Conservation (phyloP, 2,329 filamentous ascomycete genomes). For the Coniochaeta pulveracea region DNA sequence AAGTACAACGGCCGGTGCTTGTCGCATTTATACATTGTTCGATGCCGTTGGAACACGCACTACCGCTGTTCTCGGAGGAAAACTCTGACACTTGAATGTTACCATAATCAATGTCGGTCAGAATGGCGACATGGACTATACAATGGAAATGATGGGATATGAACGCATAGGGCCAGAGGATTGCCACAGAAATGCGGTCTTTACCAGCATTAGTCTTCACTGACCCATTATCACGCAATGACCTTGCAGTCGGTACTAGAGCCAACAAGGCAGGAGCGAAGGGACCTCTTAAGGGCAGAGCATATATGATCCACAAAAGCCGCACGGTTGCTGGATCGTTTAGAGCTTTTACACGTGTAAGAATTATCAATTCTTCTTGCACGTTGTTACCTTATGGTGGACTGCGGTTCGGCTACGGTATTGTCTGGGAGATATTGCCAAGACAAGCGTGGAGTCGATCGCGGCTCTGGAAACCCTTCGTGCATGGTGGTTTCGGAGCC, state of each 20-base stretch:
- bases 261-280: neutral
- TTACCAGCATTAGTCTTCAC: neutral
- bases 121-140: neutral
- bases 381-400: too few species aligned
- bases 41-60: neutral
- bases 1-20: neutral
- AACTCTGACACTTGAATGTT: neutral
- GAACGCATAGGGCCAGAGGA: neutral
- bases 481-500: too few species aligned
- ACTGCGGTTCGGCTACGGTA: too few species aligned
- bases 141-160: neutral
- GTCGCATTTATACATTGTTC: neutral
- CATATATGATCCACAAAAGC: too few species aligned
- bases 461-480: neutral
- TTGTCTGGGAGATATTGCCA: too few species aligned
- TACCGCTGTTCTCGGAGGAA: neutral
- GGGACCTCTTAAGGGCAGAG: neutral
- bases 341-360: too few species aligned
- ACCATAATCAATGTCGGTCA: neutral
- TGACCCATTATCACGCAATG: constrained; percentile 1
- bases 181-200: neutral
- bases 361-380: too few species aligned
- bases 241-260: neutral
- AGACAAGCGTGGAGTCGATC: neutral
- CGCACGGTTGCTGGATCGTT: too few species aligned